phyloP scores from a whole-genome alignment of 1,284 basidiomycete genomes.

The Bondarzewia mesenterica region DNA sequence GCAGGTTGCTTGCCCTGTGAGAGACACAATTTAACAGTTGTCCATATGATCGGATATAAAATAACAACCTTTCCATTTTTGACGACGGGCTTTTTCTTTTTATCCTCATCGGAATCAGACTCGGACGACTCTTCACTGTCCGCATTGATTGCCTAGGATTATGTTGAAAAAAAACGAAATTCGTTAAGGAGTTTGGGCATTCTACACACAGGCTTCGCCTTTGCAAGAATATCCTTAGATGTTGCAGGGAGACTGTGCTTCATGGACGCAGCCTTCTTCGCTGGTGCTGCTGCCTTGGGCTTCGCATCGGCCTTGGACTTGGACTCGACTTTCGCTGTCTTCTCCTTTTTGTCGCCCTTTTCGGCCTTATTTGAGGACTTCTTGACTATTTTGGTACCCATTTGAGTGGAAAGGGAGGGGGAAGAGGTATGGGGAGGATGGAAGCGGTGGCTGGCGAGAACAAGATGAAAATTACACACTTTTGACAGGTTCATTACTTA shows the following conservation, averaged over 20 bases:
- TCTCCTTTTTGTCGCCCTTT: constrained; percentile 39
- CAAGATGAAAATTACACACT: constrained; percentile 10
- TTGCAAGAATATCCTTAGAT: constrained; percentile 27
- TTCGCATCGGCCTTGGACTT: constrained; percentile 32
- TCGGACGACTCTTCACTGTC: constrained; percentile 25
- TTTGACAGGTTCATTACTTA: constrained; percentile 2
- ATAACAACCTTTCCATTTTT: constrained; percentile 17
- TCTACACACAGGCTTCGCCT: constrained; percentile 13
- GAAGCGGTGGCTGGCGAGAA: constrained; percentile 7
- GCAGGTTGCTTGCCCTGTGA: constrained; percentile 7
- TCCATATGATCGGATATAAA: background rate
- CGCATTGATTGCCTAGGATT: background rate
- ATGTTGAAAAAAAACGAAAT: background rate
- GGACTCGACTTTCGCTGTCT: constrained; percentile 29
- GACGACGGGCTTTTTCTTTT: constrained; percentile 14
- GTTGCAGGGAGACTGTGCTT: constrained; percentile 21
- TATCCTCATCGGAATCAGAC: constrained; percentile 20
- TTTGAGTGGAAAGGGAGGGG: constrained; percentile 13
- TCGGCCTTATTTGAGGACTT: constrained; percentile 28
- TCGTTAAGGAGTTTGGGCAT: no score
- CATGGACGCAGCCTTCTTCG: constrained; percentile 15
- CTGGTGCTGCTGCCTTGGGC: constrained; percentile 10
- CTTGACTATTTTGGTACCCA: constrained; percentile 39
- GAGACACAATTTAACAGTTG: background rate
- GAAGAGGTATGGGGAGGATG: constrained; percentile 6